phyloP scores from a whole-genome alignment of 495 filamentous ascomycete species.

The Clohesyomyces aquaticus region DNA sequence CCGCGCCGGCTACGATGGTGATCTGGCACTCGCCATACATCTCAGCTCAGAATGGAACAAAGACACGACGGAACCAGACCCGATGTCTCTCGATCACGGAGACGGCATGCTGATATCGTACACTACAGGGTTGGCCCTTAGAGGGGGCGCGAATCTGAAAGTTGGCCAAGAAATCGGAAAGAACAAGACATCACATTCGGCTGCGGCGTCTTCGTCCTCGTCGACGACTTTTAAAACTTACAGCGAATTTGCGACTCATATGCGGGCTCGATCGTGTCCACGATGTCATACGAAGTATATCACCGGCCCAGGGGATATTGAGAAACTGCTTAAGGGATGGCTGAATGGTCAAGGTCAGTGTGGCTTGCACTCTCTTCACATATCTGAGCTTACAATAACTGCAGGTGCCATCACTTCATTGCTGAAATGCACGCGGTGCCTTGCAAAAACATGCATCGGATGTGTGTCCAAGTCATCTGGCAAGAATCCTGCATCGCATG shows the following conservation, averaged over 20 bases:
- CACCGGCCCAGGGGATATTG: not conserved
- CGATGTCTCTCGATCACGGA: too few species aligned
- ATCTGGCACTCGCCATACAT: constrained; percentile 10
- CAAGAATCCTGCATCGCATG: not conserved
- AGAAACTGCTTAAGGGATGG: constrained; percentile 13
- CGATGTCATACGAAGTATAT: constrained; percentile 9
- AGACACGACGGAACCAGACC: not conserved
- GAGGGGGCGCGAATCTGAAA: too few species aligned
- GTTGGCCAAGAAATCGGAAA: not conserved
- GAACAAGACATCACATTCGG: not conserved
- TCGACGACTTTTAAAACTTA: constrained; percentile 1
- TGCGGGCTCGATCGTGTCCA: constrained; percentile 4
- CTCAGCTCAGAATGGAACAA: constrained; percentile 16
- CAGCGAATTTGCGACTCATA: constrained; percentile 7
- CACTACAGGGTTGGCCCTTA: not conserved
- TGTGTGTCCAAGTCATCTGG: not conserved
- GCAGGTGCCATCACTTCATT: not conserved
- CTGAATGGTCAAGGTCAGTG: constrained; percentile 10
- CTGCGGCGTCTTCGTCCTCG: not conserved
- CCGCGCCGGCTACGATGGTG: not conserved
- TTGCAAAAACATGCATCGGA: constrained; percentile 5
- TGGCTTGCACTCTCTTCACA: not conserved
- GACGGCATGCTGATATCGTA: too few species aligned
- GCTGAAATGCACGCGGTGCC: constrained; percentile 15
- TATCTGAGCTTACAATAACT: not conserved